Evolutionary conservation across 768 basidiomycete species (phyloP).

Genomic region (Hericium erinaceus): DNA sequence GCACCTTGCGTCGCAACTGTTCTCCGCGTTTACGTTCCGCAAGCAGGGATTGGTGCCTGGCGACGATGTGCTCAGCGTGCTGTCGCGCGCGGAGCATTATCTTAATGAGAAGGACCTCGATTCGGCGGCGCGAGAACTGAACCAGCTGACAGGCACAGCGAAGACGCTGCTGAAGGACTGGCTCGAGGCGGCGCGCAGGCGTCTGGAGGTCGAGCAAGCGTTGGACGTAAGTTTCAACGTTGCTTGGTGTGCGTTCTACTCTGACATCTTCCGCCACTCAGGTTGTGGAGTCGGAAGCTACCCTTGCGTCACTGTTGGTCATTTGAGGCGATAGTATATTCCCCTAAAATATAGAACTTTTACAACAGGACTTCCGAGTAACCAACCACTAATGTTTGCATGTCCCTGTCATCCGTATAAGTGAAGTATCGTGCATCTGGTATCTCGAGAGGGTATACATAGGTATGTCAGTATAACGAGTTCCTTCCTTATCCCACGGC

Average conservation of each 20-base stretch:
- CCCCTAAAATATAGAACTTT: not conserved
- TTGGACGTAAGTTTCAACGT: conserved; percentile 49
- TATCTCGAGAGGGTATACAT: not conserved
- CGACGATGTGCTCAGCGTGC: conserved; percentile 74
- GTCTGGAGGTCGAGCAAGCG: conserved; percentile 88
- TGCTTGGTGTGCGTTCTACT: not conserved
- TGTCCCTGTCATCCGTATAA: not conserved
- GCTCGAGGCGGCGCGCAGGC: conserved; percentile 79
- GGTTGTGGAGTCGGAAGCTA: conserved; percentile 81
- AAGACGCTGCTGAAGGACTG: conserved; percentile 73
- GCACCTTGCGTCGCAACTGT: conserved; percentile 70
- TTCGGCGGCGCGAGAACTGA: conserved; percentile 81
- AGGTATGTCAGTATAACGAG: not conserved
- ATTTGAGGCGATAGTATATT: conserved; percentile 26
- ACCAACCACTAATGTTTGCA: not conserved
- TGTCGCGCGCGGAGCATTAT: conserved; percentile 84
- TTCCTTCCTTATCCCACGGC: not conserved
- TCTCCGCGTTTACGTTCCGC: conserved; percentile 73
- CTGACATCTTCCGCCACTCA: conserved; percentile 21
- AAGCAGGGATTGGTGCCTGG: conserved; percentile 74
- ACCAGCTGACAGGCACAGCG: conserved; percentile 78
- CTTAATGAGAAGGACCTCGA: conserved; percentile 91
- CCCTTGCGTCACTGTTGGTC: conserved; percentile 70
- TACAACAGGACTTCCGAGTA: not conserved
- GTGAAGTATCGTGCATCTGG: not conserved